A percentile compares a stretch with the other conserved stretches of the same genome.
Conservation (phyloP, 345 rosid genomes). For the Brassica cretica region DNA sequence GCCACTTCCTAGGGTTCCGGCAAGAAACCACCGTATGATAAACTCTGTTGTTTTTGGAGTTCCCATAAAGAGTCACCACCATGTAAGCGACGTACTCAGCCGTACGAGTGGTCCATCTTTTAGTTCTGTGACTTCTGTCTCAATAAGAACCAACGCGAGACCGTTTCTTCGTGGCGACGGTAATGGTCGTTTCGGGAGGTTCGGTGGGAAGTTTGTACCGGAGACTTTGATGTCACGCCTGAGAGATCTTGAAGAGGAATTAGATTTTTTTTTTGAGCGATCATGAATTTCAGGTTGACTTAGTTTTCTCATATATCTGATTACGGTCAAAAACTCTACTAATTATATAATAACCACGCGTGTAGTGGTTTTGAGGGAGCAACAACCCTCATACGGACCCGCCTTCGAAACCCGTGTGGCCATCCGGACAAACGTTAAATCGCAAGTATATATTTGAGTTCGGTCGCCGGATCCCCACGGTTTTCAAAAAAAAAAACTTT, state of each 20-base stretch:
- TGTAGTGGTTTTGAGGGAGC: too few relatives aligned
- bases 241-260: slow-evolving; percentile 61
- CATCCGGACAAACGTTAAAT: too few relatives aligned
- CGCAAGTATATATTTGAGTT: too few relatives aligned
- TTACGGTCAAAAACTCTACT: background rate
- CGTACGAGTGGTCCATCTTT: background rate
- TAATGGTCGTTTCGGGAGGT: slow-evolving; percentile 53
- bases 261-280: slow-evolving; percentile 46
- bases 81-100: background rate
- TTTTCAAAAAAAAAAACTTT: too few relatives aligned
- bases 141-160: slow-evolving; percentile 21
- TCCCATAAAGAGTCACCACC: slow-evolving; percentile 9
- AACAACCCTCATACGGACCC: too few relatives aligned
- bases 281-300: slow-evolving; percentile 63
- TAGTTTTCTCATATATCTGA: background rate
- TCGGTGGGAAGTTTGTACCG: slow-evolving; percentile 82
- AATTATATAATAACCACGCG: too few relatives aligned
- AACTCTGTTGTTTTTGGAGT: slow-evolving; percentile 10
- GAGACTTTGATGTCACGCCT: slow-evolving; percentile 60
- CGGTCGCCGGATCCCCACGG: too few relatives aligned
- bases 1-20: slow-evolving; percentile 1
- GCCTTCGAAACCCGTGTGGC: too few relatives aligned
- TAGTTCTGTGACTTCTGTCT: background rate
- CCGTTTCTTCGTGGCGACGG: background rate
- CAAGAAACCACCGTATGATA: slow-evolving; percentile 20